These are phyloP conservation scores for Geotrichum citri-aurantii DNA, from an alignment of 1,139 yeast genomes.

Conservation along the genomic window DNA sequence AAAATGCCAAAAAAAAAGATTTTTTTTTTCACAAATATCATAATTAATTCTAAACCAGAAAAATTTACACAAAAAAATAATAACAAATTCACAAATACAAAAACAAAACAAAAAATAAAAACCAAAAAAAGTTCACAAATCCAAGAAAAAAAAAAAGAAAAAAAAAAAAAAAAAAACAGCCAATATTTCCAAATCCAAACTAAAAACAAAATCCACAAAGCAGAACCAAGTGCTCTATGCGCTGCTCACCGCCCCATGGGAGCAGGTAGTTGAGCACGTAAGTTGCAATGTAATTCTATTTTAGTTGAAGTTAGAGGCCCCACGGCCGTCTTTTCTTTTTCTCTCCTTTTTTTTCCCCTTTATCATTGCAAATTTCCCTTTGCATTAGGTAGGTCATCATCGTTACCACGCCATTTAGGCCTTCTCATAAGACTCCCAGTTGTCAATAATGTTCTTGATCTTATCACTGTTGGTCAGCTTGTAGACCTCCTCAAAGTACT, in stretches of 20 bases:
- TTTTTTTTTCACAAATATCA: not conserved
- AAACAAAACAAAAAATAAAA: not conserved
- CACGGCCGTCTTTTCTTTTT: not conserved
- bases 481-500: conserved; percentile 94
- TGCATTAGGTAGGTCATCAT: not conserved
- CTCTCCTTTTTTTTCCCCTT: not conserved
- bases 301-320: conserved; percentile 3
- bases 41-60: not conserved
- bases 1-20: not conserved
- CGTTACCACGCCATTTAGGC: conserved; percentile 8
- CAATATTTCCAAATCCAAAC: not conserved
- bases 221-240: not conserved
- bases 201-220: not conserved
- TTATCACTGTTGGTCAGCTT: conserved; percentile 85
- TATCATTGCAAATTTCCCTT: not conserved
- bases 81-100: not conserved
- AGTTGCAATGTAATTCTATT: not conserved
- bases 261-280: not conserved
- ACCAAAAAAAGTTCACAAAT: not conserved
- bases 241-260: conserved; percentile 5
- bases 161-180: not conserved
- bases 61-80: not conserved
- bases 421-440: conserved; percentile 79
- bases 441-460: conserved; percentile 82
- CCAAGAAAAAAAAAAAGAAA: not conserved